Conservation (phyloP, 1,139 yeast species). For the Candida buenavistaensis region DNA sequence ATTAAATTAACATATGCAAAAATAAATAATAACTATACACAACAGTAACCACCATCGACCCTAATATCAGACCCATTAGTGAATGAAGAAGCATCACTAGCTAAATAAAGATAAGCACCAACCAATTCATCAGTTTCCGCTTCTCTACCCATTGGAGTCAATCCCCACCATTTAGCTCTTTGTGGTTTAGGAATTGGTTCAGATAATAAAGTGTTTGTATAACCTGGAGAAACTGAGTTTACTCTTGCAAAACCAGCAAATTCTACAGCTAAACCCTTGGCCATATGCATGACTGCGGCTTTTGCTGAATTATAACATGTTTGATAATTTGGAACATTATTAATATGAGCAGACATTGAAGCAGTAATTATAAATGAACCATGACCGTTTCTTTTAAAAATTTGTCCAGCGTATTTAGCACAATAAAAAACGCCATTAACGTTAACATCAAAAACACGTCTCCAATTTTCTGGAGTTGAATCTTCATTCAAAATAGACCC, state of each 20-base stretch:
- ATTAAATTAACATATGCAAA: neutral
- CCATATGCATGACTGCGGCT: slow-evolving; percentile 57
- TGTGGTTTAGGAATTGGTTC: slow-evolving; percentile 41
- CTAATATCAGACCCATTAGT: slow-evolving; percentile 48
- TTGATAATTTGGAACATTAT: slow-evolving; percentile 55
- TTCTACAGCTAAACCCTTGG: slow-evolving; percentile 54
- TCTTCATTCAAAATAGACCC: slow-evolving; percentile 64
- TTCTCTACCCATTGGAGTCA: slow-evolving; percentile 44
- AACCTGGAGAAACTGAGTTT: slow-evolving; percentile 59
- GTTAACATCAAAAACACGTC: slow-evolving; percentile 49
- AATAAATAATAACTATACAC: slow-evolving; percentile 17
- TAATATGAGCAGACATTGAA: slow-evolving; percentile 59
- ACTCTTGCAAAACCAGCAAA: slow-evolving; percentile 57
- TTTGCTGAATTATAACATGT: slow-evolving; percentile 59
- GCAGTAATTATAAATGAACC: slow-evolving; percentile 66
- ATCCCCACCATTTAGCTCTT: slow-evolving; percentile 36
- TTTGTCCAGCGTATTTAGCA: slow-evolving; percentile 52
- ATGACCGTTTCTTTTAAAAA: slow-evolving; percentile 45
- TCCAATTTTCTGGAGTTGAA: slow-evolving; percentile 49
- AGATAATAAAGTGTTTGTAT: slow-evolving; percentile 54
- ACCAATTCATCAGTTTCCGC: slow-evolving; percentile 41
- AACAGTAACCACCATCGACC: slow-evolving; percentile 49
- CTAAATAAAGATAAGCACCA: slow-evolving; percentile 45
- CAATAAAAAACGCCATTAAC: slow-evolving; percentile 62
- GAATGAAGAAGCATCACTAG: slow-evolving; percentile 41